Evolutionary conservation across 2,329 filamentous ascomycete species (phyloP), one percentile per base, ranked within the genome.

Genomic region (Penicillium sp.): DNA sequence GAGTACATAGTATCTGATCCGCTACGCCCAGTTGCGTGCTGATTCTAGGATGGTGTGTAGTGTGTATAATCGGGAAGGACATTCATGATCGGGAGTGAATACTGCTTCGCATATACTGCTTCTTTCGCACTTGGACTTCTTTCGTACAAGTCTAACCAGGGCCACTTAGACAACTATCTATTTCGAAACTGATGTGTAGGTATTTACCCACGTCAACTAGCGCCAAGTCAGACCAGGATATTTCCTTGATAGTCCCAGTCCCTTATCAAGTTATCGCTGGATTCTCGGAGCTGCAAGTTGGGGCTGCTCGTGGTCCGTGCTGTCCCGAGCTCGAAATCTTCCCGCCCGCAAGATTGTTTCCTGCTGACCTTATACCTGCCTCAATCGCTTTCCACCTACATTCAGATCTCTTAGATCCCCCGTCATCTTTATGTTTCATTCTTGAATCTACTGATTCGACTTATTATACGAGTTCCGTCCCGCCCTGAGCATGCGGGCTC

Each of bases 401-500:
- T 55, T 42, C 37, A 26, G 24, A 37, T 38, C 37, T 12, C 40
- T 44, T 1, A 10, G 24, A 56, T 30, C 10, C 10, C 55, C 47
- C 44, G 19, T 40, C 12, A 51, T 33, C 37, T 60, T 40, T 30
- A 68, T 68, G 65, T 9, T 65, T 35, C 49, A 17, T 38, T n/a
- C 38, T 62, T 50, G 26, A 60, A 15, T 26, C 37, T 51, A 15
- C 33, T 12, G 4, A 26, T 17, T 58, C 37, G 38, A 12, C 47
- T 54, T 38, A 56, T 45, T 54, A 17, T 40, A 50, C 49, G n/a
- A 63, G 59, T 62, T 53, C 57, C 64, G 53, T 54, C 59, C 63
- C 61, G 70, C 56, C 57, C 62, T 63, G 71, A 77, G 68, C 64
- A 79, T 79, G 77, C 72, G 73, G 73, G 72, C 76, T 74, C 77